These are phyloP conservation scores for Infundibulicybe gibba DNA, from an alignment of 768 basidiomycete genomes.

Conservation along the genomic window DNA sequence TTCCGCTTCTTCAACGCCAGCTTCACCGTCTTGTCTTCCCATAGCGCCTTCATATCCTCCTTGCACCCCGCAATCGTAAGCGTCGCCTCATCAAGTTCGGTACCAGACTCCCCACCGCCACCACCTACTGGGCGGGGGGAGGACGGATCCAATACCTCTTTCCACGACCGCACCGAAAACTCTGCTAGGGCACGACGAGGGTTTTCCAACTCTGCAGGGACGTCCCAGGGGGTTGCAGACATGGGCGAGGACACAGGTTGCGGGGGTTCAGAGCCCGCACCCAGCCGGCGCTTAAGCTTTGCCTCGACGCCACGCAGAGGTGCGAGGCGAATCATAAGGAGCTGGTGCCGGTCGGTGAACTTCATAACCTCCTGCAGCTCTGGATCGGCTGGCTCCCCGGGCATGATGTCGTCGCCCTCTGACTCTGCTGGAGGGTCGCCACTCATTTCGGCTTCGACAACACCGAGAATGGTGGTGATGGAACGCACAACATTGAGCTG, in stretches of 20 bases:
- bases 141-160: slow-evolving; percentile 34
- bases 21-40: slow-evolving; percentile 56
- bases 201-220: slow-evolving; percentile 18
- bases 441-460: slow-evolving; percentile 53
- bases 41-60: slow-evolving; percentile 61
- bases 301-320: slow-evolving; percentile 60
- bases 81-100: slow-evolving; percentile 37
- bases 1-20: slow-evolving; percentile 41
- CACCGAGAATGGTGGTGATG: slow-evolving; percentile 60
- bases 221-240: slow-evolving; percentile 46
- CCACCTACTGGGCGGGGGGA: slow-evolving; percentile 2
- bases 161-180: slow-evolving; percentile 54
- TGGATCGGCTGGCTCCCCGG: slow-evolving; percentile 11
- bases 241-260: slow-evolving; percentile 24
- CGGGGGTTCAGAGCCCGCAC: slow-evolving; percentile 37
- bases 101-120: slow-evolving; percentile 17
- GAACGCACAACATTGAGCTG: slow-evolving; percentile 79
- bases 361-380: slow-evolving; percentile 23
- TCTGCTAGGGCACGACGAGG: slow-evolving; percentile 30
- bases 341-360: slow-evolving; percentile 50
- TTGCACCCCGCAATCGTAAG: slow-evolving; percentile 55
- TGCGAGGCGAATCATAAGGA: slow-evolving; percentile 56
- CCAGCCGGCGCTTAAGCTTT: slow-evolving; percentile 60
- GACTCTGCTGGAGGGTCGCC: slow-evolving; percentile 28
- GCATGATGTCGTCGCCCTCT: slow-evolving; percentile 38